These are phyloP conservation scores for Cudoniella acicularis DNA, from an alignment of 495 filamentous ascomycete species.

Conservation along the genomic window DNA sequence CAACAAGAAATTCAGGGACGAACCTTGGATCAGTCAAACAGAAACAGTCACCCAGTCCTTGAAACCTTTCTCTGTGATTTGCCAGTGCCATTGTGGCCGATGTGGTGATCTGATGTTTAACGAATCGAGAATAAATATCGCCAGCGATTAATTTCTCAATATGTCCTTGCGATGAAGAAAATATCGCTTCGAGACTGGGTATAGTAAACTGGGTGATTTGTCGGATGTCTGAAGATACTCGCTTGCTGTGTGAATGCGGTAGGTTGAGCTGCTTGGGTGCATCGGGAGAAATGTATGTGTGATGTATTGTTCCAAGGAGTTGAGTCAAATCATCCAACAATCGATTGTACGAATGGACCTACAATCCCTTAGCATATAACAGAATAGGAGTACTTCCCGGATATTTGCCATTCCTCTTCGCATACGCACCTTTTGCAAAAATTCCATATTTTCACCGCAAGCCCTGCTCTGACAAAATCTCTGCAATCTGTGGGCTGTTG, in stretches of 20 bases:
- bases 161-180: constrained; percentile 31
- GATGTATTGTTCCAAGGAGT: constrained; percentile 35
- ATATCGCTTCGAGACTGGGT: constrained; percentile 35
- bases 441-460: constrained; percentile 45
- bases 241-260: constrained; percentile 22
- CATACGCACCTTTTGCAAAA: constrained; percentile 40
- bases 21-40: constrained; percentile 39
- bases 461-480: constrained; percentile 37
- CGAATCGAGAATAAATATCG: constrained; percentile 16
- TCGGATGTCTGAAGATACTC: constrained; percentile 34
- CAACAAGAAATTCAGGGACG: not conserved
- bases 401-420: too few relatives aligned
- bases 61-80: constrained; percentile 30
- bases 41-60: constrained; percentile 42
- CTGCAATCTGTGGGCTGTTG: constrained; percentile 39
- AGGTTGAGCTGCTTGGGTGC: constrained; percentile 38
- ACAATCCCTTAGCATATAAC: too few relatives aligned
- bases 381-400: too few relatives aligned
- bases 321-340: constrained; percentile 35
- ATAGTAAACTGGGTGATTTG: constrained; percentile 29
- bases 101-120: constrained; percentile 38
- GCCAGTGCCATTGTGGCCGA: constrained; percentile 37
- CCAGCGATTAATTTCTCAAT: constrained; percentile 9
- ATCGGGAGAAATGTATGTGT: constrained; percentile 31
- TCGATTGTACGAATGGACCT: constrained; percentile 35